Conservation (phyloP, 2,329 filamentous ascomycete genomes). For the Lasiodiplodia citricola region DNA sequence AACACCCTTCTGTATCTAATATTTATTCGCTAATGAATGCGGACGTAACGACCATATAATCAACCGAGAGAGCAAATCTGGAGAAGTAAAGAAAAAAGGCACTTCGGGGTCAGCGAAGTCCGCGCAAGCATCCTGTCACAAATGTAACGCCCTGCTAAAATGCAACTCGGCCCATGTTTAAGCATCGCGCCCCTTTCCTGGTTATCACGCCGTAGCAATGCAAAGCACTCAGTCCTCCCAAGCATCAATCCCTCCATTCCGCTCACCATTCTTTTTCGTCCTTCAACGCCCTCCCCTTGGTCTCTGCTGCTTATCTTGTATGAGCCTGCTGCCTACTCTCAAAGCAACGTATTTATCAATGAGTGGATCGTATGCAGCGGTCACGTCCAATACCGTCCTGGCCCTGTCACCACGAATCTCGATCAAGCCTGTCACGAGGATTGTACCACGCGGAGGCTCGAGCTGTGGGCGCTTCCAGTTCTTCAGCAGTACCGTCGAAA, state of each 20-base stretch:
- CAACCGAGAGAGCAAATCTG: not conserved
- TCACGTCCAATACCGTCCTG: slow-evolving; percentile 51
- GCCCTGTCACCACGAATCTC: slow-evolving; percentile 52
- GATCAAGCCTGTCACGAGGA: slow-evolving; percentile 52
- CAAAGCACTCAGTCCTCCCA: slow-evolving; percentile 7
- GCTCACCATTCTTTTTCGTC: not conserved
- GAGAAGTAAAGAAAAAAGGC: not conserved
- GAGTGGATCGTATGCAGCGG: slow-evolving; percentile 53
- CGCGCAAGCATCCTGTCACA: not conserved
- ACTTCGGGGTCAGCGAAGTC: slow-evolving; percentile 2
- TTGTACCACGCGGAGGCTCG: slow-evolving; percentile 51
- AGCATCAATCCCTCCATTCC: not conserved
- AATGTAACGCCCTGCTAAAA: slow-evolving; percentile 21
- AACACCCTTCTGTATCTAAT: not conserved
- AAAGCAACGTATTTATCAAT: slow-evolving; percentile 43
- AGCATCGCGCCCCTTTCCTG: slow-evolving; percentile 1
- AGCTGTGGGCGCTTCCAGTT: slow-evolving; percentile 36
- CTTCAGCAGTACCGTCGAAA: slow-evolving; percentile 14
- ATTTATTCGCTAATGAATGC: not conserved
- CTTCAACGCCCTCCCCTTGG: slow-evolving; percentile 15
- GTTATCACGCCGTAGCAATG: slow-evolving; percentile 8
- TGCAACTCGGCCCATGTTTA: slow-evolving; percentile 1
- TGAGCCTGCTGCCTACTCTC: slow-evolving; percentile 6
- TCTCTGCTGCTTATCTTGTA: slow-evolving; percentile 14
- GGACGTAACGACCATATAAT: not conserved